Evolutionary conservation across 1,284 basidiomycete genomes (phyloP).

Genomic region (Ustilago curta): DNA sequence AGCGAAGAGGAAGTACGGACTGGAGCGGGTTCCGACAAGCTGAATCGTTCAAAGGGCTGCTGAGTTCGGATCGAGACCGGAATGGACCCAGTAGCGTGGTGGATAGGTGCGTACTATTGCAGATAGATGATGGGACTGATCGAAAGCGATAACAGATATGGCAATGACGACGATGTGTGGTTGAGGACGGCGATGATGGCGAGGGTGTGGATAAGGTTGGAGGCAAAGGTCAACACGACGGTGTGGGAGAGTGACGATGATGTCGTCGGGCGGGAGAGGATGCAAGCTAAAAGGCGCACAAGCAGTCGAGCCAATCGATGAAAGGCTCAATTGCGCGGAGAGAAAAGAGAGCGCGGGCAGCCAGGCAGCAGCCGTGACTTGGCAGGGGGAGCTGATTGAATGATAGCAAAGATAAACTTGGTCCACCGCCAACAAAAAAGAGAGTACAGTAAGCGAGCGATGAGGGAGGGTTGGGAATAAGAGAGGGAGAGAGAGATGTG

Average conservation of each 20-base stretch:
- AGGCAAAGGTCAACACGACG: background rate
- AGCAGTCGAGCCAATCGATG: constrained; percentile 15
- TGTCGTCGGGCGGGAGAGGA: constrained; percentile 33
- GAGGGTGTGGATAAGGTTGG: background rate
- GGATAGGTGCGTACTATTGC: background rate
- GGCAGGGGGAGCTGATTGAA: background rate
- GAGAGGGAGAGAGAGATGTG: background rate
- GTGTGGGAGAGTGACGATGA: constrained; percentile 10
- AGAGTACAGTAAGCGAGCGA: no score
- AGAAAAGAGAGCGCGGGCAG: background rate
- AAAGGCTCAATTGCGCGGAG: constrained; percentile 19
- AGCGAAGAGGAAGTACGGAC: background rate
- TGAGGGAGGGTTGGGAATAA: no score
- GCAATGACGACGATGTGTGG: constrained; percentile 10
- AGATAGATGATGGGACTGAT: no score
- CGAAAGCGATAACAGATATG: constrained; percentile 1
- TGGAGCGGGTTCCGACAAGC: background rate
- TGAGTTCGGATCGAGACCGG: background rate
- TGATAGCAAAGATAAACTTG: constrained; percentile 4
- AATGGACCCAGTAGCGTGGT: constrained; percentile 2
- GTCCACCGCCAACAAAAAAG: no score
- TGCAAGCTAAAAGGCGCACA: constrained; percentile 8
- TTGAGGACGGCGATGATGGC: constrained; percentile 6
- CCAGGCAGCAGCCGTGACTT: no score
- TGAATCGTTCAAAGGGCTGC: background rate